Base-by-base conservation (phyloP, 805 yeast genomes). In the Candida xyloterini region DNA sequence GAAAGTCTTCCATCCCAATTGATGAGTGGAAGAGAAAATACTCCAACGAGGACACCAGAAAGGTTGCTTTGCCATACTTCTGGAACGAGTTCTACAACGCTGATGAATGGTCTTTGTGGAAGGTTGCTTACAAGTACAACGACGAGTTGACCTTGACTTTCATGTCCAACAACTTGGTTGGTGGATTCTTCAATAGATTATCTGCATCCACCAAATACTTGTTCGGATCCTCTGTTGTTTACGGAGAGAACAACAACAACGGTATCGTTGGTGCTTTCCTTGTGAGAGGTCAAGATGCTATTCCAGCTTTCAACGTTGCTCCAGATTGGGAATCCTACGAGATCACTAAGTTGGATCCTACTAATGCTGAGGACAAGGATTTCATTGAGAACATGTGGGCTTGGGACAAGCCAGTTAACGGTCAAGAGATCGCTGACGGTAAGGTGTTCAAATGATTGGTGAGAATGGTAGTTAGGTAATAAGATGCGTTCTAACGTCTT, bases 281-380 rank as follows among this genome's bases (percentile, higher is more conserved):
- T 62, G 82, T 91, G 62, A 89, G 98, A 75, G 99, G 99, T 60
- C 87, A 91, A 71, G 96, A 91, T 48, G 71, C 57, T 63, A 77
- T 57, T 42, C 95, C 97, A 67, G 99, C 96, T 50, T 88, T 91
- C 63, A 85, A 91, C 52, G 98, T 93, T 67, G 99, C 98, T 63
- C 97, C 99, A 68, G 99, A 93, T 73, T 89, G 95, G 95, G 98
- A 91, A 74, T 87, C 96, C 35, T 91, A 87, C 74, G 63, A 65
- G 44, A 88, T 78, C 84, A 71, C 79, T 63, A 81, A 86, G 74
- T 75, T 91, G 61, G 97, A 91, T 65, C 77, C 83, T 47, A 57
- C 88, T 58, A 78, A 78, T 55, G 79, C 77, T 54, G 93, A 78
- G 63, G 86, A 77, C 75, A 82, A 76, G 70, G 85, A 74, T 50